Conservation (phyloP, 192 early-diverging fungal species). For the Linnemannia schmuckeri region DNA sequence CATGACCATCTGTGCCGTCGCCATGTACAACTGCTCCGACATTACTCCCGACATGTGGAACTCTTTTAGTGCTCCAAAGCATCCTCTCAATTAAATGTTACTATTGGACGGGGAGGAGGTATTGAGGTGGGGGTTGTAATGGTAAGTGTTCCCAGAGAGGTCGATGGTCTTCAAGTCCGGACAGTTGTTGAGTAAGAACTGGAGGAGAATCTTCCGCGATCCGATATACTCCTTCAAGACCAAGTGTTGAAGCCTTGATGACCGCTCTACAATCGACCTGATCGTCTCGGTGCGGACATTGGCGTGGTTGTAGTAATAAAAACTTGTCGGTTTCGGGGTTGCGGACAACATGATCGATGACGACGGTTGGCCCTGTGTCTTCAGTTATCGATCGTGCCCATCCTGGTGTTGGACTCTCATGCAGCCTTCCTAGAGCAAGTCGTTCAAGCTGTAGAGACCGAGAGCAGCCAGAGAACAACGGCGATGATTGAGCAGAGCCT, state of each 20-base stretch:
- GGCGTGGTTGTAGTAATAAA: too few species aligned
- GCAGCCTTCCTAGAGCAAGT: neutral
- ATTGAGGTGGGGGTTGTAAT: too few species aligned
- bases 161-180: neutral
- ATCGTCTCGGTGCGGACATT: neutral
- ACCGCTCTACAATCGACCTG: neutral
- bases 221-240: neutral
- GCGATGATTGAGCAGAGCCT: neutral
- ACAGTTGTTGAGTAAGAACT: neutral
- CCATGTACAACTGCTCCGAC: neutral
- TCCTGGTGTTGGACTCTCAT: too few species aligned
- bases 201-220: neutral
- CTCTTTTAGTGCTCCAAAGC: neutral
- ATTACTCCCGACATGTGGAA: neutral
- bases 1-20: neutral
- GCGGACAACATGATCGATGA: neutral
- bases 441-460: neutral
- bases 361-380: too few species aligned
- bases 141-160: neutral
- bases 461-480: neutral
- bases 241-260: neutral
- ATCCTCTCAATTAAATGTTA: neutral
- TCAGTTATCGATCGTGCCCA: too few species aligned
- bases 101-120: neutral
- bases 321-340: neutral